These are phyloP conservation scores for Dothideomycetes sp. DNA, from an alignment of 2,329 filamentous ascomycete genomes.

Conservation along the genomic window DNA sequence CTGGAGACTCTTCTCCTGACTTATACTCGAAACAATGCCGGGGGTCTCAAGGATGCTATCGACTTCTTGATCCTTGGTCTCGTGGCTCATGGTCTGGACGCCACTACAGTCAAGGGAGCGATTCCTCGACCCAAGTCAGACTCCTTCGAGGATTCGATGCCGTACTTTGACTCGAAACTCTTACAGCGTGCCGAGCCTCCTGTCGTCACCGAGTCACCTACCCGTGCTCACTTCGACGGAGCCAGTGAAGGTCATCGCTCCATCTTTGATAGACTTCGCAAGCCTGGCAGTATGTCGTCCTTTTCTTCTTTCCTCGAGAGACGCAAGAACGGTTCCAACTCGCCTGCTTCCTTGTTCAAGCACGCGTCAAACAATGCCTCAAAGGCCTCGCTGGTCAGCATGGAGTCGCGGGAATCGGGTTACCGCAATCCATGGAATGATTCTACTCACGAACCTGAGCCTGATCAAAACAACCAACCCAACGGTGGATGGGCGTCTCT, in stretches of 20 bases:
- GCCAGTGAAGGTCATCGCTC: conserved; percentile 66
- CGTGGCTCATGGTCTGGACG: conserved; percentile 80
- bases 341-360: conserved; percentile 74
- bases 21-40: conserved; percentile 95
- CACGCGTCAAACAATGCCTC: conserved; percentile 76
- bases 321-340: conserved; percentile 86
- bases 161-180: conserved; percentile 94
- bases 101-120: conserved; percentile 79
- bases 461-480: conserved; percentile 47
- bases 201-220: conserved; percentile 73
- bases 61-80: conserved; percentile 84
- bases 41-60: conserved; percentile 88
- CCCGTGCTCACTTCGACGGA: conserved; percentile 73
- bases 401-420: conserved; percentile 89
- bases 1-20: conserved; percentile 41
- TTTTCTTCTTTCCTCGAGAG: conserved; percentile 93
- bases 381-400: conserved; percentile 89
- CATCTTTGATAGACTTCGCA: conserved; percentile 84
- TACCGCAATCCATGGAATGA: conserved; percentile 91
- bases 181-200: conserved; percentile 83
- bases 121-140: conserved; percentile 98
- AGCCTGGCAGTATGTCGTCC: conserved; percentile 87
- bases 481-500: conserved; percentile 32
- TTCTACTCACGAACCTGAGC: conserved; percentile 90
- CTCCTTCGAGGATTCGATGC: conserved; percentile 93